Base-by-base conservation (phyloP, 2,329 filamentous ascomycete genomes). In the Huntiella omanensis region DNA sequence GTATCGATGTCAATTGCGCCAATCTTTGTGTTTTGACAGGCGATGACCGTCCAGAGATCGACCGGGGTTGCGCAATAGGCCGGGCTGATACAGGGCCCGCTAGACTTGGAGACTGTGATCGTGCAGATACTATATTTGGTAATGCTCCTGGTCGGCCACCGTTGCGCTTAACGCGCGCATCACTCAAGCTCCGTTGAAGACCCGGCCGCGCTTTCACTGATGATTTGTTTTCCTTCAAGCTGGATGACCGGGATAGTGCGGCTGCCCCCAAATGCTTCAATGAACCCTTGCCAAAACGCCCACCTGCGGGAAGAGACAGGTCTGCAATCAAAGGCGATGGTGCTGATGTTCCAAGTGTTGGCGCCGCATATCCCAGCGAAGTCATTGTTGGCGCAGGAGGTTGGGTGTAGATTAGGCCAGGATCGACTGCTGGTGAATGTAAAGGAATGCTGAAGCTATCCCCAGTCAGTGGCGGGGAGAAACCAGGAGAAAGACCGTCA, bases 381-480 rank as follows among this genome's bases (percentile, higher is more conserved):
- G 56, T 56, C 17, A 62, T 50, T 36, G 68, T 63, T 60, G 71
- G 64, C 45, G 58, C 55, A 3, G 68, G 66, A 10, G 64, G 64
- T 17, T 50, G 70, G 67, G 8, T 70, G 54, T 74, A 72, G 5
- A 79, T 59, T 12, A 79, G 60, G 5, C 71, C 74, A 1, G 75
- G 75, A 52, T 79, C 65, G 4, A 79, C 73, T n/a, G 64, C 69
- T 7, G 48, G 44, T 6, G 48, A 38, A 36, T 46, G 41, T n/a
- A 37, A 19, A 8, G 38, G 36, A 15, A 41, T 49, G 4, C 38
- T 22, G 36, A 15, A 43, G 19, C 39, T 35, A 43, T 34, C 32
- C 3, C 17, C 39, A 19, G 45, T 43, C 43, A 67, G 58, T 3
- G 64, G 56, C 4, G 61, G 56, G 22, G 63, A 56, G 50, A 69